phyloP scores from a whole-genome alignment of 2,329 filamentous ascomycete species.

The Sphaceloma murrayae region DNA sequence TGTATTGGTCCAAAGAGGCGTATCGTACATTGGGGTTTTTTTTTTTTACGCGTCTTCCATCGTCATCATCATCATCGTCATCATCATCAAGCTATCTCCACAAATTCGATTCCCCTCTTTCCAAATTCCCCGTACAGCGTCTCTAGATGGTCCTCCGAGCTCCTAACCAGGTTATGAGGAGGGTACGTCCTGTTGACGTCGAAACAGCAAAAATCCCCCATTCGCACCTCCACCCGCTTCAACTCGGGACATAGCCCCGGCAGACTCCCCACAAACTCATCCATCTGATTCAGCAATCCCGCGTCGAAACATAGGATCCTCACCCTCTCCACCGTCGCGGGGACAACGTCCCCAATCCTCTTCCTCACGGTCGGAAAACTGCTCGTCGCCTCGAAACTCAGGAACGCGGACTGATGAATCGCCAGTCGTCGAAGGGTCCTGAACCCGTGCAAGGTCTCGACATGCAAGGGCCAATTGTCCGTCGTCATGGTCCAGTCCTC shows the following conservation, averaged over 20 bases:
- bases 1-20: too few species aligned
- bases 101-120: conserved; percentile 10
- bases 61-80: neutral
- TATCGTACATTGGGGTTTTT: too few species aligned
- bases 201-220: conserved; percentile 8
- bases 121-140: neutral
- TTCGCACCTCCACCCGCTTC: conserved; percentile 2
- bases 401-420: conserved; percentile 7
- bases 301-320: conserved; percentile 6
- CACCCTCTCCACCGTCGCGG: neutral
- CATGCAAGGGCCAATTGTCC: conserved; percentile 7
- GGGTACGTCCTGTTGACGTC: conserved; percentile 7
- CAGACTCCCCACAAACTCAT: conserved; percentile 2
- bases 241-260: neutral
- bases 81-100: conserved; percentile 9
- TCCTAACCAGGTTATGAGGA: conserved; percentile 11
- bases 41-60: too few species aligned
- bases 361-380: conserved; percentile 1
- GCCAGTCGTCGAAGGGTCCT: neutral
- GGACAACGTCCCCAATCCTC: conserved; percentile 6
- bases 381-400: neutral
- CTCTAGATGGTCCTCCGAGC: conserved; percentile 13
- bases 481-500: conserved; percentile 6
- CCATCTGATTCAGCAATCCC: conserved; percentile 7
- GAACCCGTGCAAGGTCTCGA: conserved; percentile 1